Evolutionary conservation across 2,329 filamentous ascomycete genomes (phyloP).

Genomic region (Sclerotinia glacialis): DNA sequence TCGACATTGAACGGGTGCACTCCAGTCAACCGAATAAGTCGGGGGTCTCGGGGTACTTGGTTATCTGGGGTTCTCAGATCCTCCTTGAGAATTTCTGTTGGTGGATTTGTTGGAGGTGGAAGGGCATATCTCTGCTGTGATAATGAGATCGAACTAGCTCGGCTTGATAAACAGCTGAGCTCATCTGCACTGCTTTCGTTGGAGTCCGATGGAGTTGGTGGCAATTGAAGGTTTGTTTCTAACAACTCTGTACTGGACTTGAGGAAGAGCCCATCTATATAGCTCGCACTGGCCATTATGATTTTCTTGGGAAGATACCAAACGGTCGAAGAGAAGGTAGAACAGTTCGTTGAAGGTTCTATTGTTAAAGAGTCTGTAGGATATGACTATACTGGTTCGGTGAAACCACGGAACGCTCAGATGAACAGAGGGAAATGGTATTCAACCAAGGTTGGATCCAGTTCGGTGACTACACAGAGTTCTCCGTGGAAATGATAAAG

Average conservation of each 20-base stretch:
- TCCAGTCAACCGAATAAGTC: constrained; percentile 82
- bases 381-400: not conserved
- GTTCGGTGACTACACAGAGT: not conserved
- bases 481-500: not conserved
- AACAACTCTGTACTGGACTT: not conserved
- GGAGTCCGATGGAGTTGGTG: constrained; percentile 37
- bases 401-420: not conserved
- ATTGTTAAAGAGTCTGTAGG: not conserved
- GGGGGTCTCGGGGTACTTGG: constrained; percentile 75
- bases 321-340: not conserved
- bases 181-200: constrained; percentile 32
- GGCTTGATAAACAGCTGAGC: constrained; percentile 27
- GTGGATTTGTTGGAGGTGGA: constrained; percentile 59
- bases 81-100: constrained; percentile 64
- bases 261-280: not conserved
- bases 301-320: not conserved
- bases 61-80: constrained; percentile 81
- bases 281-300: constrained; percentile 3
- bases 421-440: not conserved
- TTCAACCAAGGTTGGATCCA: constrained; percentile 8
- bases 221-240: constrained; percentile 23
- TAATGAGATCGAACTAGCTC: constrained; percentile 24
- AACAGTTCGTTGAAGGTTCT: not conserved
- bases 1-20: constrained; percentile 91
- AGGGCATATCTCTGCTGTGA: constrained; percentile 48